Evolutionary conservation across 768 basidiomycete genomes (phyloP).

Genomic region (Tylopilus intermedius): DNA sequence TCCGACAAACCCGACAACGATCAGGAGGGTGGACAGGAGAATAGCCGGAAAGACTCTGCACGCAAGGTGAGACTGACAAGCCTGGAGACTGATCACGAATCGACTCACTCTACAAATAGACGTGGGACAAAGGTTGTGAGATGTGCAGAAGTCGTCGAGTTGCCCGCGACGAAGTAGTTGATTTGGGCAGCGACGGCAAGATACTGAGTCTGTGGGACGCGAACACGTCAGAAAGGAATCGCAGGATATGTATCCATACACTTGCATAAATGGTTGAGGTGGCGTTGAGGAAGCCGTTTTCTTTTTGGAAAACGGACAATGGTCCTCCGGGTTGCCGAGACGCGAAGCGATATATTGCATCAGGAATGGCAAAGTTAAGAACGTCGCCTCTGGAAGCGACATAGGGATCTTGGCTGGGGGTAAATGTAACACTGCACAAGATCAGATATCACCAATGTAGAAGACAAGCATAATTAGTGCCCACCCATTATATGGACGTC

Average conservation of each 20-base stretch:
- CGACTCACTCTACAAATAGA: slow-evolving; percentile 54
- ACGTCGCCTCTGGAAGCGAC: slow-evolving; percentile 48
- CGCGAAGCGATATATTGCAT: slow-evolving; percentile 55
- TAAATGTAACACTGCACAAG: slow-evolving; percentile 37
- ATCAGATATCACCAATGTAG: neutral
- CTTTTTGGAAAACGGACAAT: slow-evolving; percentile 42
- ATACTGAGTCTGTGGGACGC: slow-evolving; percentile 45
- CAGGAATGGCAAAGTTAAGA: slow-evolving; percentile 50
- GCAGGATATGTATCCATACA: neutral
- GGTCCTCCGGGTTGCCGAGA: slow-evolving; percentile 37
- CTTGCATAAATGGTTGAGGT: slow-evolving; percentile 39
- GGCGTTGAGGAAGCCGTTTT: slow-evolving; percentile 48
- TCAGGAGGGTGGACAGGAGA: slow-evolving; percentile 43
- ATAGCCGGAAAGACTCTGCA: slow-evolving; percentile 51
- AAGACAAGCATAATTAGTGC: slow-evolving; percentile 7
- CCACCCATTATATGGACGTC: slow-evolving; percentile 58
- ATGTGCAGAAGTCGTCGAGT: slow-evolving; percentile 35
- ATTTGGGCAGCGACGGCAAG: slow-evolving; percentile 53
- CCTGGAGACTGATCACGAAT: neutral
- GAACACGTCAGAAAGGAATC: neutral
- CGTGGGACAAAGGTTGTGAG: slow-evolving; percentile 43
- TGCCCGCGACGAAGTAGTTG: slow-evolving; percentile 50
- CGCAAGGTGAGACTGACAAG: slow-evolving; percentile 1
- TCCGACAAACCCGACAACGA: slow-evolving; percentile 46
- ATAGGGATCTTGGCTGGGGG: slow-evolving; percentile 37